Evolutionary conservation across 176 grass and related monocot species (phyloP).

Genomic region (Raddia distichophylla): DNA sequence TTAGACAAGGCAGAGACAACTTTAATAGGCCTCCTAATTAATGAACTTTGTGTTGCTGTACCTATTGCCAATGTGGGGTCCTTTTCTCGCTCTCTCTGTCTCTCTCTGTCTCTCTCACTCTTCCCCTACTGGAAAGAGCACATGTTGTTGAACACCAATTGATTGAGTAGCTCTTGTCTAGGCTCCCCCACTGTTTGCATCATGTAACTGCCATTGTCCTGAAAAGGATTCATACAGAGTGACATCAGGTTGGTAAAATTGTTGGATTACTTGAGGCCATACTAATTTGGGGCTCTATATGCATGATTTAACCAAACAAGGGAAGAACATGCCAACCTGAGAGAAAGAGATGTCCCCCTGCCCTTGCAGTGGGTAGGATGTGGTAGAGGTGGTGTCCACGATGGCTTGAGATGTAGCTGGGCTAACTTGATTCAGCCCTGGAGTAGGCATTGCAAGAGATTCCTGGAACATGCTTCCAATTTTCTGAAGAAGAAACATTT

Average conservation of each 20-base stretch:
- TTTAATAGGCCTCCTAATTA: slow-evolving; percentile 41
- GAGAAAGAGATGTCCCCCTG: slow-evolving; percentile 62
- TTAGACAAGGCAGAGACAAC: slow-evolving; percentile 13
- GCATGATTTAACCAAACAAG: slow-evolving; percentile 27
- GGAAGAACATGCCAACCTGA: slow-evolving; percentile 45
- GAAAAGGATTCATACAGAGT: slow-evolving; percentile 27
- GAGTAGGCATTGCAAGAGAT: slow-evolving; percentile 51
- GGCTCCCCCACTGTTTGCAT: slow-evolving; percentile 68
- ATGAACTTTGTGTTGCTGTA: slow-evolving; percentile 49
- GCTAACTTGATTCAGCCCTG: slow-evolving; percentile 46
- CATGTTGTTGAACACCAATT: slow-evolving; percentile 73
- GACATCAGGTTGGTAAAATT: slow-evolving; percentile 42
- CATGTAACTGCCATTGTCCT: slow-evolving; percentile 65
- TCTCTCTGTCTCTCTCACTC: slow-evolving; percentile 29
- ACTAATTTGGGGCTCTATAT: slow-evolving; percentile 36
- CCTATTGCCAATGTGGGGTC: slow-evolving; percentile 65
- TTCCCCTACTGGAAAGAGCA: slow-evolving; percentile 78
- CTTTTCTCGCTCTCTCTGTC: slow-evolving; percentile 1
- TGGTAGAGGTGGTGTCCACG: slow-evolving; percentile 44
- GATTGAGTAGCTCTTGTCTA: slow-evolving; percentile 74
- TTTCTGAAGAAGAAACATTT: slow-evolving; percentile 46
- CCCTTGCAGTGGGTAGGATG: slow-evolving; percentile 53
- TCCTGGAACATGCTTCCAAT: slow-evolving; percentile 65
- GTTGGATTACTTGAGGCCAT: slow-evolving; percentile 19
- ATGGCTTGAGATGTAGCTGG: slow-evolving; percentile 57